Conservation (phyloP, 441 rosid species). For the Adansonia rubrostipa region DNA sequence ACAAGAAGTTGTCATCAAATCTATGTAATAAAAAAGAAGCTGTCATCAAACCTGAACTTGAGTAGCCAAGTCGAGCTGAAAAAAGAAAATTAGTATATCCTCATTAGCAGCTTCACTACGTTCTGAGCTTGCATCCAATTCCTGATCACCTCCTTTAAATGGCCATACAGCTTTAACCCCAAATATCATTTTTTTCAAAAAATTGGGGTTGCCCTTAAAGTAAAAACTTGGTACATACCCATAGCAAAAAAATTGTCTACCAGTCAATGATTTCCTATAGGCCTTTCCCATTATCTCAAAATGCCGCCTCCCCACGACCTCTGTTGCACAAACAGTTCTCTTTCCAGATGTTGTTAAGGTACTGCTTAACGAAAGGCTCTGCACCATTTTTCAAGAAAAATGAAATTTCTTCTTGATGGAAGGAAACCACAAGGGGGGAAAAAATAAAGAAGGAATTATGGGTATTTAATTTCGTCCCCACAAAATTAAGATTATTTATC, state of each 20-base stretch:
- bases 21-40: background rate
- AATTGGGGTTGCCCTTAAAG: conserved; percentile 37
- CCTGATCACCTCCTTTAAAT: conserved; percentile 65
- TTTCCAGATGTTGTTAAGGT: conserved; percentile 48
- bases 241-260: conserved; percentile 44
- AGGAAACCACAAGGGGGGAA: background rate
- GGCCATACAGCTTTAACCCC: conserved; percentile 88
- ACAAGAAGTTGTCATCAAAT: background rate
- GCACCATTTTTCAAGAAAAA: conserved; percentile 46
- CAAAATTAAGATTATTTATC: background rate
- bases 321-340: conserved; percentile 46
- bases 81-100: conserved; percentile 89
- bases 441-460: background rate
- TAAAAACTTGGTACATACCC: conserved; percentile 39
- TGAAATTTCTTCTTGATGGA: background rate
- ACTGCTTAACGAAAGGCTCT: conserved; percentile 49
- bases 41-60: conserved; percentile 76
- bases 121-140: conserved; percentile 65
- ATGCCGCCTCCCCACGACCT: conserved; percentile 42
- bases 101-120: conserved; percentile 91
- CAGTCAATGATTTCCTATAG: conserved; percentile 33
- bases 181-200: conserved; percentile 42
- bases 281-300: conserved; percentile 41
- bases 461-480: background rate
- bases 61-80: conserved; percentile 86